phyloP scores from a whole-genome alignment of 345 rosid species.

The Acer yangbiense region DNA sequence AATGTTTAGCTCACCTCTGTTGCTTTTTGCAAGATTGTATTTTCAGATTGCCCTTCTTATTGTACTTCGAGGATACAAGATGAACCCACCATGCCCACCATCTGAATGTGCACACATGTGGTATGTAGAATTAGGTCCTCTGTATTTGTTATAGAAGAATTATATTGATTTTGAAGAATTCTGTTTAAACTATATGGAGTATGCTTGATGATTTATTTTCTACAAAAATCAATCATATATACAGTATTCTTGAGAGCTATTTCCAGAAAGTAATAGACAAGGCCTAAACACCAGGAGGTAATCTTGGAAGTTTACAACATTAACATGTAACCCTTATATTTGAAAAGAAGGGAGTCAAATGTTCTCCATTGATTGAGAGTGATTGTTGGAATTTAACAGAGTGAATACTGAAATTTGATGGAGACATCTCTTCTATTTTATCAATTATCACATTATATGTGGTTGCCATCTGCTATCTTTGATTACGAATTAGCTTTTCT shows the following conservation, averaged over 20 bases:
- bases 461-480: background rate
- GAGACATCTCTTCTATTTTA: background rate
- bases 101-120: slow-evolving; percentile 99
- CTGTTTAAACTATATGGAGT: background rate
- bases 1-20: slow-evolving; percentile 34
- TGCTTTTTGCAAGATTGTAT: slow-evolving; percentile 36
- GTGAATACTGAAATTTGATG: background rate
- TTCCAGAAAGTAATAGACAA: background rate
- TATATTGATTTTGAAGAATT: background rate
- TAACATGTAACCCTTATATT: background rate
- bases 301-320: background rate
- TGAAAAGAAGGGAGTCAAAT: background rate
- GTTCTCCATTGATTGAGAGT: background rate
- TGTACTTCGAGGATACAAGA: slow-evolving; percentile 86
- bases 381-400: background rate
- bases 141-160: background rate
- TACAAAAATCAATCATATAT: background rate
- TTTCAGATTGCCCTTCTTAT: slow-evolving; percentile 92
- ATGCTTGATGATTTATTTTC: background rate
- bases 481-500: background rate
- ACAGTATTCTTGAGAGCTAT: background rate
- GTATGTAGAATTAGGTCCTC: slow-evolving; percentile 42
- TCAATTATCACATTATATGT: background rate
- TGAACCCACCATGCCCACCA: slow-evolving; percentile 96
- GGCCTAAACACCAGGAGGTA: background rate